Base-by-base conservation (phyloP, 139 green algal species). In the Trebouxia sp. region DNA sequence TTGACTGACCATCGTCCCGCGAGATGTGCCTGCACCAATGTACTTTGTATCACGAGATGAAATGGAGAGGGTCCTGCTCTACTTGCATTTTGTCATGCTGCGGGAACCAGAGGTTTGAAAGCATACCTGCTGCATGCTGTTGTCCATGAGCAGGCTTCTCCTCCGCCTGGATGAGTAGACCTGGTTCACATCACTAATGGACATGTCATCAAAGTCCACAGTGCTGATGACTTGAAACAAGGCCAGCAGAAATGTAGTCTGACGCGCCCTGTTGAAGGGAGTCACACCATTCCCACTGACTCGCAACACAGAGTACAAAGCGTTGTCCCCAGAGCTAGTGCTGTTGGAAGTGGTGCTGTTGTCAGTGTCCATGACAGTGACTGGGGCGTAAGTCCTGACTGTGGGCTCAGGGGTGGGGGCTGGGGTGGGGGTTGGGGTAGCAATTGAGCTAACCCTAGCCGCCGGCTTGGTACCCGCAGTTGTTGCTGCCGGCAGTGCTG, bases 181-280 rank as follows among this genome's bases (percentile, higher is more conserved):
- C 11, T 32, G 62, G 62, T 72, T 72, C 3, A 72, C 62, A 72
- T 72, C 62, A 72, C n/a, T 72, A 8, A 72, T 72, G 62, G 37
- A 72, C 14, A 72, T 72, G 11, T 72, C n/a, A 17, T 0, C 37
- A 15, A 72, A 45, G 62, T 72, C 62, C 62, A 72, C 62, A 72
- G 62, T 72, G 32, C 32, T 45, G 32, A 72, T 72, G 62, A 72
- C 62, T 14, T 72, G 32, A 26, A 32, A 32, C 35, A 72, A 30
- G 6, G 62, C 62, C 7, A 3, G 42, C 62, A 72, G 24, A 32
- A 72, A 22, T 2, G 32, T 72, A 6, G 5, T 72, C 62, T 72
- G 62, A 24, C 62, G 62, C 9, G 32, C 35, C 15, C 42, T 11
- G 62, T 72, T 72, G 62, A 72, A 72, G 35, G 62, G 62, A 72